Base-by-base conservation (phyloP, 2,329 filamentous ascomycete species). In the Cladosporium sp. region DNA sequence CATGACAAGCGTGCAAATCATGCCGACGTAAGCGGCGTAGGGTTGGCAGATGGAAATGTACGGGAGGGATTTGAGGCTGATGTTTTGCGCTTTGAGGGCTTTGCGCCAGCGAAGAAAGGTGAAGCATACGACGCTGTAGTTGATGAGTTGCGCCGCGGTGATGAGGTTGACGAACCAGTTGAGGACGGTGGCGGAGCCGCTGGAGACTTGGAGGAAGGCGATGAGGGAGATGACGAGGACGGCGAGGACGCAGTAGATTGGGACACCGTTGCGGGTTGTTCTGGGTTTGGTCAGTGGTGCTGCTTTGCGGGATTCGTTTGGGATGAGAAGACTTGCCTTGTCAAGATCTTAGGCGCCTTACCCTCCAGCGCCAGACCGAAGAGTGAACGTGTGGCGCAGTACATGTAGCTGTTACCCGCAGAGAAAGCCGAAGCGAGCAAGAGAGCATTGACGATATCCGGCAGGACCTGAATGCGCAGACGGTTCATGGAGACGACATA, bases 71-170 rank as follows among this genome's bases (percentile, higher is more conserved):
- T 80, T 73, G 3, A 85, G 78, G 55, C 80, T 76, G 25, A 91
- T 74, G 0, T 84, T 84, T 63, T 92, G 87, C 0, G 76, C 83
- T 29, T 77, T 71, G 47, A 86, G 75, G 0, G 86, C 86, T 38
- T 81, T 80, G 61, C 83, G 73, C 67, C 88, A 92, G 54, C 79
- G 79, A 51, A 90, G 69, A 65, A 86, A 92, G 0, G 86, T 85
- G 51, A 82, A 75, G 59, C 80, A 83, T 63, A 86, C 83, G 55
- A 82, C 77, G 38, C 75, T 74, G 67, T 84, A 88, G 62, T 88
- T 87, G 69, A 88, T 81, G 3, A 88, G 73, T 61, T 87, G 83
- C 1, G 84, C 86, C 0, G 86, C 84, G 3, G 86, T 90, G 25
- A 88, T 74, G 59, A 87, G 65, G 49, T 78, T 84, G 38, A 86